A percentile compares a stretch with the other conserved stretches of the same genome.
These are phyloP conservation scores for Fagopyrum homotropicum DNA, from an alignment of 148 eudicot species.

Conservation along the genomic window DNA sequence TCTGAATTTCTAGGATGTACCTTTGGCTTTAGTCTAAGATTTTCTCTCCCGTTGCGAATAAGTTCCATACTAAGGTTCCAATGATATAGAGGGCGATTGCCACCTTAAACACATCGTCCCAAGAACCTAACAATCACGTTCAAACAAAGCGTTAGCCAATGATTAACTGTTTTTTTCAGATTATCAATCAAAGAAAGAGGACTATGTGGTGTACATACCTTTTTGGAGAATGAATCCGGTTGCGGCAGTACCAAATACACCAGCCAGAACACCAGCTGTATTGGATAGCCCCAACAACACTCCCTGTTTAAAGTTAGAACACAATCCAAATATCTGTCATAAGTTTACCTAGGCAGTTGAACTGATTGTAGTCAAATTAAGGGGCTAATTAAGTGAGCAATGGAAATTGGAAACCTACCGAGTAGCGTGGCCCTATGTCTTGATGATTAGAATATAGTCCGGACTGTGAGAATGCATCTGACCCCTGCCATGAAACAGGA, in stretches of 20 bases:
- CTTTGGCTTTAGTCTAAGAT: slow-evolving; percentile 60
- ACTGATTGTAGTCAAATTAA: neutral
- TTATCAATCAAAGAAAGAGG: neutral
- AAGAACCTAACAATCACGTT: slow-evolving; percentile 43
- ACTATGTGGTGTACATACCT: slow-evolving; percentile 32
- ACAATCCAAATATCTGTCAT: neutral
- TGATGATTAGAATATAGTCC: slow-evolving; percentile 98
- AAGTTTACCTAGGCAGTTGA: neutral
- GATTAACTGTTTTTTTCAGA: neutral
- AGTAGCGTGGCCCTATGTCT: slow-evolving; percentile 94
- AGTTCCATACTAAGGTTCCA: slow-evolving; percentile 89
- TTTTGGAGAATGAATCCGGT: slow-evolving; percentile 88
- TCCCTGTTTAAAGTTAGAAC: slow-evolving; percentile 41
- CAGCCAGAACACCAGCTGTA: slow-evolving; percentile 96
- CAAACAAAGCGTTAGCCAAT: neutral
- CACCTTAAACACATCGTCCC: slow-evolving; percentile 94
- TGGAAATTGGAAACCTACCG: slow-evolving; percentile 49
- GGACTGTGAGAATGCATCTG: slow-evolving; percentile 94
- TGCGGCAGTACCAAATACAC: slow-evolving; percentile 95
- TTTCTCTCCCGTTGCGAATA: slow-evolving; percentile 88
- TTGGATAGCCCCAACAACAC: slow-evolving; percentile 81
- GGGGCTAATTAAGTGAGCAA: neutral
- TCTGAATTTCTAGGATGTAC: neutral
- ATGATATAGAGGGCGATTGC: slow-evolving; percentile 72
- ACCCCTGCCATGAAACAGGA: slow-evolving; percentile 49